A percentile compares a stretch with the other conserved stretches of the same genome.
These are phyloP conservation scores for Kodamaea jinghongensis DNA, from an alignment of 805 yeast genomes.

Conservation along the genomic window DNA sequence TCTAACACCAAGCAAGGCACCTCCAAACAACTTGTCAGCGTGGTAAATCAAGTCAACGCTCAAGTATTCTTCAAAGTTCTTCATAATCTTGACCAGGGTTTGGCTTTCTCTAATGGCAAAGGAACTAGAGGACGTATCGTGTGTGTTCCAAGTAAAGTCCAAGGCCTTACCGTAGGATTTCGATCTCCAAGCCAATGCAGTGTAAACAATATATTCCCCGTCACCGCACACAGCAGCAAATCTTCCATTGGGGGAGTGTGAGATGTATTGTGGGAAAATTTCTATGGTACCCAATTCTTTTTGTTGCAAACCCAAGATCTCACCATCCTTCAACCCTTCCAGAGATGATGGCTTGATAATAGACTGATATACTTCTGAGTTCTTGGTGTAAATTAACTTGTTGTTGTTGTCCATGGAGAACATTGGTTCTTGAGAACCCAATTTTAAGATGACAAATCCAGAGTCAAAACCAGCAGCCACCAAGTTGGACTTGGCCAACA, in stretches of 20 bases:
- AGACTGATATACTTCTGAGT: constrained; percentile 83
- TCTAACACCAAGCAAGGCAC: constrained; percentile 82
- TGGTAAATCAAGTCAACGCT: constrained; percentile 64
- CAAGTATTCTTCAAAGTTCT: constrained; percentile 79
- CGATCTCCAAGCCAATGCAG: constrained; percentile 97
- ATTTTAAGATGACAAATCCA: constrained; percentile 82
- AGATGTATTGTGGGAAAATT: constrained; percentile 80
- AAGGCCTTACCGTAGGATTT: constrained; percentile 86
- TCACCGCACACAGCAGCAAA: constrained; percentile 97
- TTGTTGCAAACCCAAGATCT: constrained; percentile 66
- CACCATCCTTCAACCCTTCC: constrained; percentile 76
- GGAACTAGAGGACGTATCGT: constrained; percentile 54
- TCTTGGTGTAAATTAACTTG: constrained; percentile 86
- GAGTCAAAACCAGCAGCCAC: constrained; percentile 94
- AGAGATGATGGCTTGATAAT: constrained; percentile 65
- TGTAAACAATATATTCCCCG: constrained; percentile 93
- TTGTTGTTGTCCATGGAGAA: constrained; percentile 92
- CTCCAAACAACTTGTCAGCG: constrained; percentile 81
- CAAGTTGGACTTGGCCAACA: constrained; percentile 67
- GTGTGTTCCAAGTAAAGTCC: constrained; percentile 94
- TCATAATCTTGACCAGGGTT: constrained; percentile 65
- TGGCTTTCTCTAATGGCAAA: constrained; percentile 78
- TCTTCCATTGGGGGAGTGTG: constrained; percentile 96
- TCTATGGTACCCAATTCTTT: constrained; percentile 95
- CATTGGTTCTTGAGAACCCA: constrained; percentile 94